Conservation (phyloP, 345 rosid genomes). For the Acer campestre region DNA sequence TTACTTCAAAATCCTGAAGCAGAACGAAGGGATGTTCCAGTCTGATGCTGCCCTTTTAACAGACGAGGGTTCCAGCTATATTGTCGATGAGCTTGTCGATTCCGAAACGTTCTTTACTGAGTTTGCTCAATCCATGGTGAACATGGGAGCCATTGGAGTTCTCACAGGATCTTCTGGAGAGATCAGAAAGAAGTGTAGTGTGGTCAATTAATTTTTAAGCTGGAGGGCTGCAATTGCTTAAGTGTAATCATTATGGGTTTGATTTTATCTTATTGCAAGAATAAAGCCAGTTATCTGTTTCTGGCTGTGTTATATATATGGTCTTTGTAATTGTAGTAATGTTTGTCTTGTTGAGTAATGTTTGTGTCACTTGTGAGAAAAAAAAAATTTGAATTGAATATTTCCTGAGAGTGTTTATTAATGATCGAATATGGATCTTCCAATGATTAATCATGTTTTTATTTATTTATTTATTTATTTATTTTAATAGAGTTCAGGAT, state of each 20-base stretch:
- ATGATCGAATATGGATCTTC: too few relatives aligned
- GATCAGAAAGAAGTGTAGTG: conserved; percentile 36
- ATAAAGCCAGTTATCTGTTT: not conserved
- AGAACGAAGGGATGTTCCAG: conserved; percentile 30
- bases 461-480: too few relatives aligned
- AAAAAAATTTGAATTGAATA: too few relatives aligned
- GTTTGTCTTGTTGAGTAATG: not conserved
- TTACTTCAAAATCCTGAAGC: conserved; percentile 28
- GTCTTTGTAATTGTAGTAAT: not conserved
- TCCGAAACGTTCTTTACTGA: conserved; percentile 16
- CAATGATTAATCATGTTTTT: too few relatives aligned
- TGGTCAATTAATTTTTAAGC: too few relatives aligned
- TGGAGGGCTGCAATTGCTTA: too few relatives aligned
- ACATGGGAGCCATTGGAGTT: conserved; percentile 31
- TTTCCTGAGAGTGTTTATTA: too few relatives aligned
- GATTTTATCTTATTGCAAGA: not conserved
- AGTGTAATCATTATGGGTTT: not conserved
- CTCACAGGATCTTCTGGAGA: conserved; percentile 40
- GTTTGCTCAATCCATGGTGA: conserved; percentile 39
- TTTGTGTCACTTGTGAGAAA: too few relatives aligned
- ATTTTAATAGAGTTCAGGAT: too few relatives aligned
- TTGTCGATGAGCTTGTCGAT: conserved; percentile 9
- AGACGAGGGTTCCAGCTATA: conserved; percentile 4
- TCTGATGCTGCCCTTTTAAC: conserved; percentile 39
- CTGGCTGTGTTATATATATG: not conserved